Base-by-base conservation (phyloP, 805 yeast species). In the Candida loeiensis region DNA sequence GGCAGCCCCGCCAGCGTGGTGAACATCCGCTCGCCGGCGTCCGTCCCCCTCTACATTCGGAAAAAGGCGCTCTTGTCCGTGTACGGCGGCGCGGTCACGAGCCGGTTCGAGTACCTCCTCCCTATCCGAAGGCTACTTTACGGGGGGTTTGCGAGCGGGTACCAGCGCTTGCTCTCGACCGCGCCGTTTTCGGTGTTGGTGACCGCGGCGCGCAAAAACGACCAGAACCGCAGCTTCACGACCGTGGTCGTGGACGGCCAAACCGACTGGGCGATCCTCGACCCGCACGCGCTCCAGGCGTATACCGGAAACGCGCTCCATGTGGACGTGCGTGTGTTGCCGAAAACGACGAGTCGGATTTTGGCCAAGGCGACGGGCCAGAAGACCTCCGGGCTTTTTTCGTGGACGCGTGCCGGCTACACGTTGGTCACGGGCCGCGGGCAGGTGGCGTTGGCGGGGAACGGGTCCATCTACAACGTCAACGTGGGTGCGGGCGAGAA, bases 211-310 rank as follows among this genome's bases (percentile, higher is more conserved):
- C 33, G 33, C 21, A 51, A 54, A 14, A 45, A 45, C 17, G 39
- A 40, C 37, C 43, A 34, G 27, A 45, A 55, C 14, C 69, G 64
- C 34, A 61, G 79, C 2, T 70, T 77, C 45, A 71, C 69, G 7
- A 63, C 59, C 30, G 42, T 81, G 18, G 45, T 61, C 3, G 52
- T 81, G 42, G 84, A 81, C 46, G 88, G 88, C 2, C 61, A 75
- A 1, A 55, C 56, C 14, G 88, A 81, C 49, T 81, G 85, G 84
- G 83, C 82, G 1, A 41, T 81, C 3, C 63, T 81, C 34, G 64
- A 73, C 31, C 59, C 66, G 1, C 54, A 63, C 12, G 65, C 80
- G 0, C 52, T 81, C 16, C 78, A 77, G 34, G 73, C 70, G 1
- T 78, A 69, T 46, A 55, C 74, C 6, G 87, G 86, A 1, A 61